Evolutionary conservation across 179 eudicot species (phyloP).

Genomic region (Corrigiola litoralis): DNA sequence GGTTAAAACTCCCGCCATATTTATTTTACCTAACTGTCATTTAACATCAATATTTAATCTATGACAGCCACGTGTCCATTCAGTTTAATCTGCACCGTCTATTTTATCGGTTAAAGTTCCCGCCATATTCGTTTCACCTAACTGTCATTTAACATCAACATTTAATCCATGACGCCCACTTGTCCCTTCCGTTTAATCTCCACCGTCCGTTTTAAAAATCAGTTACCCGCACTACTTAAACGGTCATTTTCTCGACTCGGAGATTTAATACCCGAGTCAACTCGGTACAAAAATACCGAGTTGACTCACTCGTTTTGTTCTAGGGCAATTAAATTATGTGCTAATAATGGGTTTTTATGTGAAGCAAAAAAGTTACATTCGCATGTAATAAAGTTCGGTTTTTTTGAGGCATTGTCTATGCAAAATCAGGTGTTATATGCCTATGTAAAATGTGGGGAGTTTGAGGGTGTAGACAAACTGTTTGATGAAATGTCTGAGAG

Average conservation of each 20-base stretch:
- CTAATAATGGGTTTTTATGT: constrained; percentile 18
- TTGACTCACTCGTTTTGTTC: constrained; percentile 27
- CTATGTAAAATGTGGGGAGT: constrained; percentile 37
- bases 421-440: constrained; percentile 38
- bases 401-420: constrained; percentile 22
- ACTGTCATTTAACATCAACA: constrained; percentile 6
- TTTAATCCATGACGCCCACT: constrained; percentile 13
- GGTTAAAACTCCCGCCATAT: neutral
- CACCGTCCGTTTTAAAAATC: constrained; percentile 23
- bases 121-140: constrained; percentile 22
- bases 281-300: constrained; percentile 11
- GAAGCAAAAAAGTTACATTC: constrained; percentile 41
- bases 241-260: constrained; percentile 11
- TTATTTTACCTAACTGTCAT: neutral
- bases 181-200: constrained; percentile 11
- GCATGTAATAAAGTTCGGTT: constrained; percentile 35
- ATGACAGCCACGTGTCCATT: too few relatives aligned
- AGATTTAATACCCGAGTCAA: constrained; percentile 13
- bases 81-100: neutral
- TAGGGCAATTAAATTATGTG: constrained; percentile 30
- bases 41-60: too few relatives aligned
- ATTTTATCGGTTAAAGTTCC: neutral
- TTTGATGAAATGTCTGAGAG: constrained; percentile 59
- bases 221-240: neutral
- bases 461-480: constrained; percentile 31